Evolutionary conservation across 2,329 filamentous ascomycete genomes (phyloP).

Genomic region (Botrytis squamosa): DNA sequence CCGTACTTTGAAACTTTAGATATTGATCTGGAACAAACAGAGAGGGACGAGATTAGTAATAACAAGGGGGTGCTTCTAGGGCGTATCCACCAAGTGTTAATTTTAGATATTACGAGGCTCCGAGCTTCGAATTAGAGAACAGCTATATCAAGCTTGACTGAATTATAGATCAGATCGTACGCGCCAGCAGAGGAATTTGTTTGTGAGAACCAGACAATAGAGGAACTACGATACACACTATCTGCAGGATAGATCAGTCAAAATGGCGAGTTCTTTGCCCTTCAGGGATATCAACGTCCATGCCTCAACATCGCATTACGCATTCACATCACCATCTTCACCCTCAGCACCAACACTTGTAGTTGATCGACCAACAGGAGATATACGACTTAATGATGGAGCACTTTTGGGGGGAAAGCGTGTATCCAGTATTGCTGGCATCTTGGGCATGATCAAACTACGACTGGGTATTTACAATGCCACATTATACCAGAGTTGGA

Average conservation of each 20-base stretch:
- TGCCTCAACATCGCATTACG: constrained; percentile 86
- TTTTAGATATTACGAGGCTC: constrained; percentile 17
- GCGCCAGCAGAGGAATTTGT: background rate
- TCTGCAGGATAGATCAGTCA: constrained; percentile 21
- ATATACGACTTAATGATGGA: constrained; percentile 81
- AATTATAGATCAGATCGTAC: background rate
- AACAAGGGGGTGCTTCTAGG: constrained; percentile 3
- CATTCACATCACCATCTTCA: constrained; percentile 93
- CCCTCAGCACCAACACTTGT: constrained; percentile 84
- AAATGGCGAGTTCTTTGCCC: constrained; percentile 58
- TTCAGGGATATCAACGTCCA: constrained; percentile 98
- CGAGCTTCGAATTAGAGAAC: constrained; percentile 20
- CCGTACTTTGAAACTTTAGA: constrained; percentile 5
- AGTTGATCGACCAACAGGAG: constrained; percentile 88
- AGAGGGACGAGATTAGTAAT: background rate
- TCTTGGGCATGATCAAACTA: constrained; percentile 89
- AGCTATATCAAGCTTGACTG: constrained; percentile 18
- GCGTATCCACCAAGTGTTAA: constrained; percentile 3
- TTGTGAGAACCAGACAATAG: background rate
- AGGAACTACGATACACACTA: background rate
- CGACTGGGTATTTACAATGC: constrained; percentile 67
- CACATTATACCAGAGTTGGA: background rate
- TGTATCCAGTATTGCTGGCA: constrained; percentile 91
- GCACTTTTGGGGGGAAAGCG: constrained; percentile 73
- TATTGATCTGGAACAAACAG: background rate